Base-by-base conservation (phyloP, 495 filamentous ascomycete genomes). In the Penicillium cosmopolitanum region DNA sequence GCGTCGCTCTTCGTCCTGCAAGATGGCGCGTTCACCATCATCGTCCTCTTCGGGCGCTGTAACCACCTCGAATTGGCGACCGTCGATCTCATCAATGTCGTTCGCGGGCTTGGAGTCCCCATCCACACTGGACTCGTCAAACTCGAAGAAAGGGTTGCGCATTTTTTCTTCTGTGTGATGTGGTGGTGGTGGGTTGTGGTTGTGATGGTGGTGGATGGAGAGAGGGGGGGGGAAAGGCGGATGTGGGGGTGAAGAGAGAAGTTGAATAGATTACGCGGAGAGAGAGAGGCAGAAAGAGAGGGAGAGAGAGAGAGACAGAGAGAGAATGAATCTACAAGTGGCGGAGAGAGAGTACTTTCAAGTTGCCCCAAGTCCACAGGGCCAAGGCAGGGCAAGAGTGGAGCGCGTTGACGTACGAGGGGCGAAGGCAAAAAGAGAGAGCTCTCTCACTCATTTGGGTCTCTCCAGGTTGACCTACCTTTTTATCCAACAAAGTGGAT, bases 111-210 rank as follows among this genome's bases (percentile, higher is more conserved):
- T 64, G 1, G 72, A 65, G 44, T 72, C 71, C 3, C 74, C 74
- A 33, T 75, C 67, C 33, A 70, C 58, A 47, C 70, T 68, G 34
- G 73, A 70, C 15, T 69, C 62, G 43, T 76, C 75, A 63, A 77
- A 67, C 35, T 77, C 73, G 47, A 77, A 77, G n/a, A 77, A 77
- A 11, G 75, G 75, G 59, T 76, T 77, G 23, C 69, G 70, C 75
- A 77, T 77, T 18, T 56, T 68, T 34, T 25, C 51, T 18, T 35
- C 28, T 43, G 38, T 34, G 19, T 50, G 36, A 34, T 18, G 43
- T 40, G 31, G 53, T 56, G 52, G 36, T 38, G 46, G 31, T 40
- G 21, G 23, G 43, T 25, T 19, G 9, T 8, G 11, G 21, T 23
- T 15, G 19, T 25, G 46, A 25, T 9, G 46, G 46, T 25, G 46